A percentile compares a stretch with the other conserved stretches of the same genome.
Conservation (phyloP, 139 green algal species). For the Micractinium conductrix region DNA sequence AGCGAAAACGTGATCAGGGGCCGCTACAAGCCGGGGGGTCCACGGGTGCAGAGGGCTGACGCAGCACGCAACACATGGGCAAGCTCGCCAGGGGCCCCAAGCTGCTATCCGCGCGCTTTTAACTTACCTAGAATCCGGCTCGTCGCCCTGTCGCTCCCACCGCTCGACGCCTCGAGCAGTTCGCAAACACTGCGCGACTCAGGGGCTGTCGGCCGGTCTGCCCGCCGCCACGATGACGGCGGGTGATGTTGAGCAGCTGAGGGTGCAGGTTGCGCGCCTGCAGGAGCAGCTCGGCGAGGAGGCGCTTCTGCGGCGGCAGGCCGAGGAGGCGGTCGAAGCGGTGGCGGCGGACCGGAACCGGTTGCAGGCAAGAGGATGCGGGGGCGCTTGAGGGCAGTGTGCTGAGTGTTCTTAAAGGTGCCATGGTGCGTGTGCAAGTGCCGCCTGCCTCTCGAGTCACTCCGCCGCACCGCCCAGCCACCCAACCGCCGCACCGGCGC, state of each 20-base stretch:
- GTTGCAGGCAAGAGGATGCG: neutral
- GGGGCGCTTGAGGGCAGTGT: neutral
- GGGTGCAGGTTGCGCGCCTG: constrained; percentile 4
- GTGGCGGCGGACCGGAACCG: neutral
- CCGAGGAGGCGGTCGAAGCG: constrained; percentile 2
- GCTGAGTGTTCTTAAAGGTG: neutral
- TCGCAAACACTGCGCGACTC: too few species aligned
- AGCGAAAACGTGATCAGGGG: too few species aligned
- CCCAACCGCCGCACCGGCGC: neutral
- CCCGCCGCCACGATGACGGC: too few species aligned
- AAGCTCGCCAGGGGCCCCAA: too few species aligned
- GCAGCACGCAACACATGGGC: too few species aligned
- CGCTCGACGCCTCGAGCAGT: too few species aligned
- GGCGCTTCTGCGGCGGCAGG: constrained; percentile 8
- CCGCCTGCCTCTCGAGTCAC: neutral
- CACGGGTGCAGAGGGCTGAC: too few species aligned
- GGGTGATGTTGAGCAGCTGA: neutral
- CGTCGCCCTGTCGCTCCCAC: too few species aligned
- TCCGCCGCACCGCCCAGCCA: neutral
- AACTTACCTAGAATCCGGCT: too few species aligned
- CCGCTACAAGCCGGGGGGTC: too few species aligned
- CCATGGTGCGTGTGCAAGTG: neutral
- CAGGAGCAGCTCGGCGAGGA: constrained; percentile 18
- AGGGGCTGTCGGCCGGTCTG: too few species aligned
- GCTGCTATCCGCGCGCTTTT: too few species aligned